Base-by-base conservation (phyloP, 768 basidiomycete species). In the Psilocybe tampanensis region DNA sequence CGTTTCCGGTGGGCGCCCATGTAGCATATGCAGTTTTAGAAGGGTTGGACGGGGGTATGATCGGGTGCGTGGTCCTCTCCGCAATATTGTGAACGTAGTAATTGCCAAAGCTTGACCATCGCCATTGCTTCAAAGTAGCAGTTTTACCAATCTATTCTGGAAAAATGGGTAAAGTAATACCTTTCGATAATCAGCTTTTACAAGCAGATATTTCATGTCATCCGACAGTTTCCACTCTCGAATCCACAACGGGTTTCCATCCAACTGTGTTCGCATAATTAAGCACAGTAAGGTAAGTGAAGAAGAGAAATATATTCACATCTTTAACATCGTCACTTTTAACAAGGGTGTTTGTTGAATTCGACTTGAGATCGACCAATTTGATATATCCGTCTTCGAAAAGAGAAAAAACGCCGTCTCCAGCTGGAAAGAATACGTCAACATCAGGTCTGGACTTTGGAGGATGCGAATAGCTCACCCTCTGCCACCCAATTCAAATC, bases 321-420 rank as follows among this genome's bases (percentile, higher is more conserved):
- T 90, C 85, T 68, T 74, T 83, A 24, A 93, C 76, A 56, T 91
- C 87, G 23, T 60, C 65, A 12, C 73, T 72, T 32, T 78, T 71
- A 29, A 95, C 83, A 23, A 96, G 74, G 26, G 78, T 74, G 19
- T 72, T 81, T 0, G 89, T 90, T 3, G 74, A 77, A 64, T 92
- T 93, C 22, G 83, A 85, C 70, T 88, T 86, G 19, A 98, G 77
- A 66, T 95, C 89, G 4, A 92, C 86, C 3, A 99, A 82, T 33
- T 85, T 79, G 70, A 99, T 92, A 52, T 80, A 77, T 12, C 84
- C 85, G 23, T 82, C 74, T 47, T 84, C 74, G 19, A 73, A 73
- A 1, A 84, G 76, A 6, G 91, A 91, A 74, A 88, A 97, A 1
- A 97, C 92, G 0, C 97, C 97, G 68, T 99, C 97, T 0, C 93